Conservation (phyloP, 352 stramenopile genomes). For the Phytophthora hybrid region DNA sequence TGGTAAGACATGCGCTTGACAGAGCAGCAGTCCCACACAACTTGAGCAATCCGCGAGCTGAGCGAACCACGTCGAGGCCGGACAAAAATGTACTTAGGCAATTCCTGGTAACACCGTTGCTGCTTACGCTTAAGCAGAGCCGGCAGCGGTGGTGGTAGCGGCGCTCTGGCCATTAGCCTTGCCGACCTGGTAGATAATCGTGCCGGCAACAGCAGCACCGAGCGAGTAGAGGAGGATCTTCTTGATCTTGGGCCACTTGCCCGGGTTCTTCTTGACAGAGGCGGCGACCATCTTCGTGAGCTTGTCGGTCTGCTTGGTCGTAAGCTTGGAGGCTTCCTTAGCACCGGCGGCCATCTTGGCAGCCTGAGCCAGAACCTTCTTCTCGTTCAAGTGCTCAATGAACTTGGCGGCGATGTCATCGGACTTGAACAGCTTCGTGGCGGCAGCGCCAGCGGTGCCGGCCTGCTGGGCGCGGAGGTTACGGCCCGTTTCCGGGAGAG, state of each 20-base stretch:
- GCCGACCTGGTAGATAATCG: neutral
- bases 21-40: too few relatives aligned
- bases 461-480: neutral
- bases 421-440: neutral
- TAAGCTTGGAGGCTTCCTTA: neutral
- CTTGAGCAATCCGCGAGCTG: too few relatives aligned
- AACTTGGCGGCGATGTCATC: neutral
- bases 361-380: neutral
- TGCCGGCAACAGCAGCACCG: neutral
- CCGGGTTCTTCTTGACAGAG: neutral
- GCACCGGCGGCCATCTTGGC: neutral
- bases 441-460: neutral
- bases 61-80: too few relatives aligned
- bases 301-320: neutral
- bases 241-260: slow-evolving; percentile 2
- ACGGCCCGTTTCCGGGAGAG: neutral
- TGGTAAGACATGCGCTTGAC: too few relatives aligned
- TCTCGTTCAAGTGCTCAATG: neutral
- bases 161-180: too few relatives aligned
- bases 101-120: too few relatives aligned
- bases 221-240: neutral
- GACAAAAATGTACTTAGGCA: too few relatives aligned
- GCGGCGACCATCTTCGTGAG: neutral
- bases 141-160: too few relatives aligned
- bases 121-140: too few relatives aligned